Base-by-base conservation (phyloP, 805 yeast genomes). In the Peterozyma toletana region DNA sequence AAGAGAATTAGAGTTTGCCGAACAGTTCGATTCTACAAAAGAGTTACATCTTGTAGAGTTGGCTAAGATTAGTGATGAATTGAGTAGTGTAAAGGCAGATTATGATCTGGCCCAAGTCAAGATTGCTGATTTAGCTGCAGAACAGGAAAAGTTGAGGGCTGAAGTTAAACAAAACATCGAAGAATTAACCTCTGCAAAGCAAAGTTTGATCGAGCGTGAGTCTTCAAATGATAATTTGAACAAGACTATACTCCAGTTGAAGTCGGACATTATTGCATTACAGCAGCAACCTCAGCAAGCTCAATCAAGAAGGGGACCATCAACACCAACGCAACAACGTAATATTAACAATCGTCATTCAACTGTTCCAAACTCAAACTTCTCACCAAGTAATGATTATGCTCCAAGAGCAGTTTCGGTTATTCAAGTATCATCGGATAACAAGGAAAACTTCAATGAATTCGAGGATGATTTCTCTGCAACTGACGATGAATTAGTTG, bases 401-500 rank as follows among this genome's bases (percentile, higher is more conserved):
- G 66, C 68, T 48, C 66, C 74, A 44, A 71, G 83, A 56, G 81
- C 83, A 13, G 83, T 77, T 21, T 76, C 84, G 5, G 80, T 78
- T 18, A 74, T 78, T 56, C 80, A 83, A 29, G 72, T 77, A 5
- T 68, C 82, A 1, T 66, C 59, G 17, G 54, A 66, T 44, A 21
- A 21, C 7, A 21, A 21, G 7, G 27, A 21, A 21, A 21, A 21
- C 27, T 21, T 21, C 7, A 21, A 21, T 21, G 27, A 21, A 4
- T 21, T 21, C 7, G 83, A 76, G 53, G 63, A 65, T 46, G 69
- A 76, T n/a, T 63, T 81, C 48, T 83, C 82, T 48, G 84, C 80
- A 42, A 83, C 86, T 50, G 83, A 83, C 54, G 87, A 78, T 55
- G 93, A 86, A 59, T 66, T 86, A 44, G 85, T 78, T 74, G 72